A percentile compares a stretch with the other conserved stretches of the same genome.
Evolutionary conservation across 805 yeast species (phyloP).

Genomic region (Naumovozyma castellii): DNA sequence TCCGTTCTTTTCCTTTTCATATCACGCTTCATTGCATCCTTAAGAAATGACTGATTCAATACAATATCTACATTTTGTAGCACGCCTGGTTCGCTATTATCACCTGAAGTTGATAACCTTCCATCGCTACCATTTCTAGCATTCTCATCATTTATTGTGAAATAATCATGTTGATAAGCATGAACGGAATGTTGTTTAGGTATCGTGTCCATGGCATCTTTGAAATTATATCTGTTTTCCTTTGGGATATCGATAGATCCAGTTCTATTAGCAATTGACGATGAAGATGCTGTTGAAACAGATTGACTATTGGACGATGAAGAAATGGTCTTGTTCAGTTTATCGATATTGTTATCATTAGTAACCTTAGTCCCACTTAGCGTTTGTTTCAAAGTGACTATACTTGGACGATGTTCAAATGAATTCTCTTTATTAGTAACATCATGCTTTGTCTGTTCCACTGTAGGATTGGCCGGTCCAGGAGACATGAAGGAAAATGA

Average conservation of each 20-base stretch:
- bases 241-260: constrained; percentile 2
- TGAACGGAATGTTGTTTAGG: constrained; percentile 5
- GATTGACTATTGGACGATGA: constrained; percentile 1
- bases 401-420: constrained; percentile 8
- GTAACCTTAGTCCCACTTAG: constrained; percentile 3
- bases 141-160: constrained; percentile 2
- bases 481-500: constrained; percentile 12
- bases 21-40: constrained; percentile 15
- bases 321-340: not conserved
- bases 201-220: not conserved
- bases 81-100: constrained; percentile 8
- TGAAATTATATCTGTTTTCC: not conserved
- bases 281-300: not conserved
- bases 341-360: constrained; percentile 10
- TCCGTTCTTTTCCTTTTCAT: constrained; percentile 18
- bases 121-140: not conserved
- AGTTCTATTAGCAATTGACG: not conserved
- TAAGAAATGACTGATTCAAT: constrained; percentile 13
- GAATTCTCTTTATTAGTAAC: not conserved
- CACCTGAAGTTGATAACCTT: not conserved
- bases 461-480: constrained; percentile 19
- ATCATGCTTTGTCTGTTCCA: constrained; percentile 14
- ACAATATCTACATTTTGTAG: constrained; percentile 18
- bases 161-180: constrained; percentile 10
- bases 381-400: constrained; percentile 16